Base-by-base conservation (phyloP, 2,329 filamentous ascomycete genomes). In the Amphichorda felina region DNA sequence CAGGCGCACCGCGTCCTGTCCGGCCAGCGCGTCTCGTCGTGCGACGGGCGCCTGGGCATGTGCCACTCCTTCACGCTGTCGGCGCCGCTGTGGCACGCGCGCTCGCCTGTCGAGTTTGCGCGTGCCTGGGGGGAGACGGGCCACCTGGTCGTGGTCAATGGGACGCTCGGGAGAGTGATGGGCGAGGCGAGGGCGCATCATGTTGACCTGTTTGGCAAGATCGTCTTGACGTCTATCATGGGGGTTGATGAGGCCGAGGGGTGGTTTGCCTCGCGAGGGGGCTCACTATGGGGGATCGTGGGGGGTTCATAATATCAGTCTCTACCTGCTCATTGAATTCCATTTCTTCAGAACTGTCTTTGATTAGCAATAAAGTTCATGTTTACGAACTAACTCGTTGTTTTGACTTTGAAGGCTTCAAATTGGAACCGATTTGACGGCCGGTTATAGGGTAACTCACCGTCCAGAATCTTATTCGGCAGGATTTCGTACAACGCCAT, bases 151-250 rank as follows among this genome's bases (percentile, higher is more conserved):
- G 50, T 62, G 3, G 51, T 41, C 4, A 48, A 56, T 25, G 42
- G 44, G 4, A 21, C 41, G 11, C 56, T 57, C 17, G 29, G 38
- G 3, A 36, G 45, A 13, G 45, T 53, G 0, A 38, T 60, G n/a
- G 22, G 38, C 7, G 47, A 54, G 45, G 56, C 64, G 34, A 46
- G 49, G 54, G 55, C 61, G 40, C 50, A 64, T 43, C 50, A 59
- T 37, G 53, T 68, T 40, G 55, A 69, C 47, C 26, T 50, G 39
- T 66, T 67, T 56, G 58, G 63, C 7, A 50, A 40, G 42, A 56
- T 60, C 16, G 44, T 55, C 27, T 46, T 58, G 17, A 48, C 53
- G 22, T 35, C 38, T 14, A 31, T 42, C 34, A 38, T 41, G 37
- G 40, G 38, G 8, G 30, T 39, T 19, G 33, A 44, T 5, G 56